phyloP scores from a whole-genome alignment of 371 early-diverging fungal species.

The Syncephalastrum sp. region DNA sequence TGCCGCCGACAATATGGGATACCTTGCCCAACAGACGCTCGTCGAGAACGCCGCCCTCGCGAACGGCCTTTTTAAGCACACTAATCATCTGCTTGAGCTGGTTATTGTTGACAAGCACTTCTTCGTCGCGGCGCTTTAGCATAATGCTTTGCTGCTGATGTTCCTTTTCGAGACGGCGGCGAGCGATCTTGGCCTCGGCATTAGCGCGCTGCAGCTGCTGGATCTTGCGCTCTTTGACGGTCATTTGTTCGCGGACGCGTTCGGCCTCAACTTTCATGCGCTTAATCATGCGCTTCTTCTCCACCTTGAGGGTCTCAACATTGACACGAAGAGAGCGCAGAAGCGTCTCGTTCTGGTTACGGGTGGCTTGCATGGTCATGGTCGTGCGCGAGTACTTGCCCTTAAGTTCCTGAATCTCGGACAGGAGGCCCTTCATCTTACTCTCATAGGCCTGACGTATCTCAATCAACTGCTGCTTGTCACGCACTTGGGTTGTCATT shows the following conservation, averaged over 20 bases:
- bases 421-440: constrained; percentile 66
- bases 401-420: constrained; percentile 69
- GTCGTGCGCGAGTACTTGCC: constrained; percentile 62
- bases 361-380: constrained; percentile 52
- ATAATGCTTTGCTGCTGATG: constrained; percentile 64
- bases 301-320: constrained; percentile 67
- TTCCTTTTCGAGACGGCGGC: constrained; percentile 68
- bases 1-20: constrained; percentile 45
- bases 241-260: constrained; percentile 65
- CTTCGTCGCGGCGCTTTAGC: constrained; percentile 57
- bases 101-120: constrained; percentile 53
- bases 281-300: constrained; percentile 79
- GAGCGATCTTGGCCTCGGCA: constrained; percentile 61
- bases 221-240: constrained; percentile 70
- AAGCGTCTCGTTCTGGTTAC: constrained; percentile 53
- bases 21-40: constrained; percentile 40
- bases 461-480: constrained; percentile 45
- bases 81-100: constrained; percentile 55
- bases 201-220: constrained; percentile 71
- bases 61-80: constrained; percentile 50
- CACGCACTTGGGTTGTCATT: constrained; percentile 25
- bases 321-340: constrained; percentile 53
- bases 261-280: constrained; percentile 78
- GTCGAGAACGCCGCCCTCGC: constrained; percentile 48
- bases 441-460: constrained; percentile 64